Evolutionary conservation across 805 yeast species (phyloP), one percentile per base, ranked within the genome.

Genomic region (Kuraishia hungarica): DNA sequence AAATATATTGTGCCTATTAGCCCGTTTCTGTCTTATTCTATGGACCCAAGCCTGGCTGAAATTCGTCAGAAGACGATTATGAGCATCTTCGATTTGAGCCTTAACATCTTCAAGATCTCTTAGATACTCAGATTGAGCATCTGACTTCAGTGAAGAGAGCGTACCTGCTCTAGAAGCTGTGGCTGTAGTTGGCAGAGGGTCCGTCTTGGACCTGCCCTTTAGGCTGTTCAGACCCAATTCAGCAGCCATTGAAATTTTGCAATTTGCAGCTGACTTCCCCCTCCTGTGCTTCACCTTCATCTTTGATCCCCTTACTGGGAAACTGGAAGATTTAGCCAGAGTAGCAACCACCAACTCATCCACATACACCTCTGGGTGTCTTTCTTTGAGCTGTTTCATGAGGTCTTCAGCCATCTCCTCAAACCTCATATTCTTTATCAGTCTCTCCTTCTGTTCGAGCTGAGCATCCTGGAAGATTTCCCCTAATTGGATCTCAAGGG

Each of bases 401-500:
- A 46, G 19, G 4, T 23, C 39, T 2, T 23, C 24, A n/a, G 22
- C 50, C 23, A 23, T 53, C 50, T 54, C 55, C 5, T 21, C 51
- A 48, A 66, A 67, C 23, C 58, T 56, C n/a, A 61, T 56, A 15
- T 61, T 23, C 70, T 81, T 71, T 60, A 73, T 65, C 29, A 79
- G 46, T 55, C 89, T 67, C 51, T 72, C 75, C 51, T 71, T 71
- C 58, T 84, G 88, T 58, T 84, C 89, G 10, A 81, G 63, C 2
- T 72, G 54, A 1, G 89, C 90, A 7, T 82, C 70, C 60, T 83
- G 83, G 56, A 68, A 80, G 29, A 82, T 81, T 61, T 78, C 69
- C 1, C 79, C 75, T 11, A 85, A 65, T 62, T 83, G 82, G 28
- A 75, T 74, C 64, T 85, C 90, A 64, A 85, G 84, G 1, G 84